Percentiles rank a stretch among this genome's conserved stretches.
phyloP scores from a whole-genome alignment of 2,329 filamentous ascomycete genomes.

The Fusarium pseudograminearum region DNA sequence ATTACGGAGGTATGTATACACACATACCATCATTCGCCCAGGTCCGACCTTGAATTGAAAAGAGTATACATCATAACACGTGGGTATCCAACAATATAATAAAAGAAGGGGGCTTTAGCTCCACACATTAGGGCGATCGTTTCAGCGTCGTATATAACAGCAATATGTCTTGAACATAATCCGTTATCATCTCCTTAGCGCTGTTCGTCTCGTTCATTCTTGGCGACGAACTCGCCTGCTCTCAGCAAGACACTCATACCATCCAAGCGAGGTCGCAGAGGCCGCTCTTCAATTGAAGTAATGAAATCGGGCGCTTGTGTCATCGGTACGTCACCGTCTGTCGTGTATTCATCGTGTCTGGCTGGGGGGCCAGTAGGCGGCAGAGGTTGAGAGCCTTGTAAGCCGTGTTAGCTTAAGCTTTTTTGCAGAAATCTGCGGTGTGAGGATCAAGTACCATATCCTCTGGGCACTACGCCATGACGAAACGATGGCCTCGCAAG shows the following conservation, averaged over 20 bases:
- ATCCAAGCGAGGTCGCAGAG: slow-evolving; percentile 57
- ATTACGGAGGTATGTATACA: slow-evolving; percentile 18
- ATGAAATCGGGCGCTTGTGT: slow-evolving; percentile 42
- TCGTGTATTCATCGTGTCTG: slow-evolving; percentile 47
- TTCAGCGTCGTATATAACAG: background rate
- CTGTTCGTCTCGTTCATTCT: slow-evolving; percentile 49
- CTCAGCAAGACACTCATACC: slow-evolving; percentile 70
- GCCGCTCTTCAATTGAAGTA: slow-evolving; percentile 35
- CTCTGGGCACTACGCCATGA: slow-evolving; percentile 46
- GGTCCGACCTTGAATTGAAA: slow-evolving; percentile 7
- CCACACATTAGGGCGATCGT: background rate
- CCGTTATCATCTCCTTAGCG: slow-evolving; percentile 14
- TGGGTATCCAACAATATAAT: slow-evolving; percentile 41
- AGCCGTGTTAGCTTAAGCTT: slow-evolving; percentile 48
- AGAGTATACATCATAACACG: slow-evolving; percentile 30
- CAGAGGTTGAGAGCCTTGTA: slow-evolving; percentile 52
- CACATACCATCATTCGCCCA: slow-evolving; percentile 8
- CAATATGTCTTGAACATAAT: background rate
- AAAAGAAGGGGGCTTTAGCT: slow-evolving; percentile 11
- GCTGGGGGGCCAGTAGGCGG: slow-evolving; percentile 50
- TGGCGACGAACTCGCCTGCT: slow-evolving; percentile 70
- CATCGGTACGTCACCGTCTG: slow-evolving; percentile 52
- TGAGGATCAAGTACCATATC: slow-evolving; percentile 52
- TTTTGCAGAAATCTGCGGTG: slow-evolving; percentile 25
- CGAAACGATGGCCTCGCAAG: slow-evolving; percentile 37